Conservation (phyloP, 2,329 filamentous ascomycete species). For the Calonectria crousiana region DNA sequence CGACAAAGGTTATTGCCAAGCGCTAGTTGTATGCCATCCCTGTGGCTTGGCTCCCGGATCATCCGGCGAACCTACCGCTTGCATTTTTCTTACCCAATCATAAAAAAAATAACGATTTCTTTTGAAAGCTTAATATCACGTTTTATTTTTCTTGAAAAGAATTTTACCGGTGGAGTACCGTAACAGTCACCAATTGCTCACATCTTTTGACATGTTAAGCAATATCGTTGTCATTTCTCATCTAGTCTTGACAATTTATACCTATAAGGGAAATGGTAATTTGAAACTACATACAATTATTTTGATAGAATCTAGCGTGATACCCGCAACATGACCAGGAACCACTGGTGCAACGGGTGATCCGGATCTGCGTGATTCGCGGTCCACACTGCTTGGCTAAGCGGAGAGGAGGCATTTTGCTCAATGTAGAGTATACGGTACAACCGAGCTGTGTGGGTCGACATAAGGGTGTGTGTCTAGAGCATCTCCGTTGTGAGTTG, state of each 20-base stretch:
- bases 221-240: not conserved
- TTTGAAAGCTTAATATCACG: not conserved
- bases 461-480: not conserved
- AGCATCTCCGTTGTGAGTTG: not conserved
- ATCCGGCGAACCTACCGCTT: not conserved
- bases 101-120: not conserved
- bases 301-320: not conserved
- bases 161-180: not conserved
- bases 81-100: not conserved
- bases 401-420: not conserved
- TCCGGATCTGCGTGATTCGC: not conserved
- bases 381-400: not conserved
- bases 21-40: not conserved
- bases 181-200: not conserved
- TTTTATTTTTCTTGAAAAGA: not conserved
- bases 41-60: not conserved
- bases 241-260: not conserved
- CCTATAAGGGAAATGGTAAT: not conserved
- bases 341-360: not conserved
- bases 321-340: not conserved
- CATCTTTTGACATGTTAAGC: not conserved
- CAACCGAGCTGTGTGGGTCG: not conserved
- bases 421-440: not conserved
- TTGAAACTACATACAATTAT: not conserved
- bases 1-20: not conserved